Base-by-base conservation (phyloP, 306 rosid species). In the Vigna hirtella region DNA sequence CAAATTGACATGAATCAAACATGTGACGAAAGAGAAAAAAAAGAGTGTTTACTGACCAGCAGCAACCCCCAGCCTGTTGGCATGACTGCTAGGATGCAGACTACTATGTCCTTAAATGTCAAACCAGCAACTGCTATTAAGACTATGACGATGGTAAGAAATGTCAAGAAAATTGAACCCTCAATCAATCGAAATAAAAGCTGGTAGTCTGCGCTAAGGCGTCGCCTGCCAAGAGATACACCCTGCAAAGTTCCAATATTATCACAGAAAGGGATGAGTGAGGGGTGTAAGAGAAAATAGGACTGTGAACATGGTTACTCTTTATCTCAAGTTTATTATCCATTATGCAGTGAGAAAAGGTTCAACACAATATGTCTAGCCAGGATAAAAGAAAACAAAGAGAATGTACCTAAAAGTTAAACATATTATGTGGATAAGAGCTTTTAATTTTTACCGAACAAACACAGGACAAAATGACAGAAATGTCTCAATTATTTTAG, bases 1-100 rank as follows among this genome's bases (percentile, higher is more conserved):
- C 28, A 65, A 18, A 36, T 36, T 36, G 14, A 11, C 17, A 49
- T 4, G 53, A 18, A 49, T 49, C 52, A 32, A 32, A 34, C 22
- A 20, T 43, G 22, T 5, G 12, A 43, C 30, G 1, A 57, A 47
- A 78, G 69, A 64, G 34, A 15, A 71, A 53, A 24, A 26, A 76
- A 55, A 43, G 20, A 57, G 12, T 14, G 13, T 67, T 47, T 66
- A 89, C 96, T 87, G 9, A 95, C 98, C 95, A 68, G 84, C 71
- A 95, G 91, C 84, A 95, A 38, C 28, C 98, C 98, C 98, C 98
- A 95, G 77, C 98, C 98, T 9, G 98, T 88, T 22, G 98, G 98
- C 92, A 89, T 82, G 85, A 95, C 90, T 40, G 98, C 98, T 47
- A 95, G 92, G 80, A 92, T 76, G 90, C 93, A 86, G 61, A 91